Evolutionary conservation across 2,329 filamentous ascomycete genomes (phyloP).

Genomic region (Fusarium algeriense): DNA sequence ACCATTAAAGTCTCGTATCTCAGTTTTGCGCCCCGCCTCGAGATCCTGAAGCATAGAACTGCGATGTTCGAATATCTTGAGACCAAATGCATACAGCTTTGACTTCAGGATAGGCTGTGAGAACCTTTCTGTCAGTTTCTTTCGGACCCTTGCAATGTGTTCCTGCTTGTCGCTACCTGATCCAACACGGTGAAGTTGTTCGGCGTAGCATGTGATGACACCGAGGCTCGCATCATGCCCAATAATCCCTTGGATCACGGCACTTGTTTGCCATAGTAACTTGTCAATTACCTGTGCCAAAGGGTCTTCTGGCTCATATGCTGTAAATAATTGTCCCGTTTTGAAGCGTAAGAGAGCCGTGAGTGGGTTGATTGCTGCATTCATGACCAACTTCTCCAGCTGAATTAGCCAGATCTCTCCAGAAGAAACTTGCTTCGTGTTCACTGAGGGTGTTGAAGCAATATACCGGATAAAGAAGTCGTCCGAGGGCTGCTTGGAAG

Average conservation of each 20-base stretch:
- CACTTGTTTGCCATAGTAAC: not conserved
- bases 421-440: not conserved
- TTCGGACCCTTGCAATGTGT: not conserved
- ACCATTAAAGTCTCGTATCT: slow-evolving; percentile 7
- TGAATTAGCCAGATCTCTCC: slow-evolving; percentile 7
- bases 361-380: slow-evolving; percentile 15
- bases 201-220: not conserved
- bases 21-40: not conserved
- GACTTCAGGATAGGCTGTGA: slow-evolving; percentile 1
- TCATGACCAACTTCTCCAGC: slow-evolving; percentile 14
- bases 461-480: slow-evolving; percentile 6
- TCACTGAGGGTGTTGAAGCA: not conserved
- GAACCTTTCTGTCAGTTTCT: not conserved
- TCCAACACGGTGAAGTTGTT: not conserved
- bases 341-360: slow-evolving; percentile 4
- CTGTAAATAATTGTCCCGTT: slow-evolving; percentile 1
- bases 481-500: not conserved
- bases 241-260: slow-evolving; percentile 8
- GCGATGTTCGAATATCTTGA: slow-evolving; percentile 10
- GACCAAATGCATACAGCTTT: slow-evolving; percentile 5
- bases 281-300: not conserved
- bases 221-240: not conserved
- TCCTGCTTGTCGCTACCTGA: not conserved
- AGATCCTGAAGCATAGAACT: slow-evolving; percentile 17
- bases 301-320: not conserved